These are phyloP conservation scores for Lolium multiflorum DNA, from an alignment of 176 grass and related monocot genomes.

Conservation along the genomic window DNA sequence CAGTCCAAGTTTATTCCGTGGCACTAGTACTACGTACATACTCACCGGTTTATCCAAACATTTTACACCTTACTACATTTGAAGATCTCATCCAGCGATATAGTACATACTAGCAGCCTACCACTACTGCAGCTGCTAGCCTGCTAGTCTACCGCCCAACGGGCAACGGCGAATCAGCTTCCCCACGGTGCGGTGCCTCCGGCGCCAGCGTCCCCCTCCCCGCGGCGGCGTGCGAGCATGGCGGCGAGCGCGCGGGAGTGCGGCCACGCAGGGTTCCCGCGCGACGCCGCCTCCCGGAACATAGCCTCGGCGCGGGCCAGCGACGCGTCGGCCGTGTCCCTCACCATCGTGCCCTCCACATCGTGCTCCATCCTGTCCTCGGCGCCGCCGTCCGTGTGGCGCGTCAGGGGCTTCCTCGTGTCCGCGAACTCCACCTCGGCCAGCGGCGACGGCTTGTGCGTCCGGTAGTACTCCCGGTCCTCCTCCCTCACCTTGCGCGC, in stretches of 20 bases:
- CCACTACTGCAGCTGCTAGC: background rate
- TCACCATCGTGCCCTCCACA: conserved; percentile 32
- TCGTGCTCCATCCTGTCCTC: conserved; percentile 29
- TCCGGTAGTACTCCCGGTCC: conserved; percentile 67
- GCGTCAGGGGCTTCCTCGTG: conserved; percentile 71
- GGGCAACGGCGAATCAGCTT: background rate
- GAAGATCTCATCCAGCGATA: background rate
- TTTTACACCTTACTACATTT: background rate
- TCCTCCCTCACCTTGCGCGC: conserved; percentile 48
- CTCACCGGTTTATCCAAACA: too few relatives aligned
- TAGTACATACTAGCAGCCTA: too few relatives aligned
- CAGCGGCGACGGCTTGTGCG: conserved; percentile 81
- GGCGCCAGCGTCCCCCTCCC: background rate
- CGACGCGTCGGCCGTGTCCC: conserved; percentile 68
- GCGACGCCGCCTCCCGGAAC: conserved; percentile 51
- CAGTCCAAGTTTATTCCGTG: background rate
- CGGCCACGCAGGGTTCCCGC: conserved; percentile 69
- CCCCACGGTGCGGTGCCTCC: background rate
- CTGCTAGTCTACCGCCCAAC: background rate
- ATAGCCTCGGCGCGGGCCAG: conserved; percentile 68
- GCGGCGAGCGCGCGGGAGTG: conserved; percentile 65
- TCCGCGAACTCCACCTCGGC: conserved; percentile 74
- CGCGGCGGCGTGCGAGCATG: conserved; percentile 55
- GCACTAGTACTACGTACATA: background rate
- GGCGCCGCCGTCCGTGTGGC: conserved; percentile 48